Conservation (phyloP, 768 basidiomycete species). For the Lentinula sp. region DNA sequence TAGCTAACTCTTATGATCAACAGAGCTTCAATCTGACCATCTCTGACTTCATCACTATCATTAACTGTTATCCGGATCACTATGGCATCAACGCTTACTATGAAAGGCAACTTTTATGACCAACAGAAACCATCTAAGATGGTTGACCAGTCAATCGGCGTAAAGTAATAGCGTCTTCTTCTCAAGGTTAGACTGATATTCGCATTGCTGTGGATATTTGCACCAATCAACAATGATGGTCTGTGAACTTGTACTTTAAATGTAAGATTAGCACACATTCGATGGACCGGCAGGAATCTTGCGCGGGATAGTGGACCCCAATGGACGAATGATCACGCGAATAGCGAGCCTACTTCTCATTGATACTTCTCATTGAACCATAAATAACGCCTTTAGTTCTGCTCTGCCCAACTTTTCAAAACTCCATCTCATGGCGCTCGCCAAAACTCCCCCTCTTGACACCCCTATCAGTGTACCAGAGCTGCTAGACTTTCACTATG, state of each 20-base stretch:
- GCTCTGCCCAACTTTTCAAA: not conserved
- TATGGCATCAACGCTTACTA: too few relatives aligned
- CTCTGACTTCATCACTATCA: too few relatives aligned
- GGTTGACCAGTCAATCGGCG: not conserved
- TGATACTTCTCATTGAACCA: not conserved
- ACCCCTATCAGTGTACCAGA: conserved; percentile 13
- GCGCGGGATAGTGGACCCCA: not conserved
- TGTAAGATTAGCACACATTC: too few relatives aligned
- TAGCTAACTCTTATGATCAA: too few relatives aligned
- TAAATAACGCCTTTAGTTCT: not conserved
- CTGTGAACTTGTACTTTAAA: too few relatives aligned
- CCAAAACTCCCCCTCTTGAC: not conserved
- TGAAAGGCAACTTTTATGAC: too few relatives aligned
- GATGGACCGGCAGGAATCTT: too few relatives aligned
- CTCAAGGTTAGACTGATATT: not conserved
- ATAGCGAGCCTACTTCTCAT: not conserved
- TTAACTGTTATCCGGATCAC: too few relatives aligned
- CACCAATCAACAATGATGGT: not conserved
- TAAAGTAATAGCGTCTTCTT: not conserved
- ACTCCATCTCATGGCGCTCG: not conserved
- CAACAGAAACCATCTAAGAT: too few relatives aligned
- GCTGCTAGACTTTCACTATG: conserved; percentile 27
- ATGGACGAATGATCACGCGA: not conserved
- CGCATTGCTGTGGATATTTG: not conserved
- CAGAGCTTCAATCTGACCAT: too few relatives aligned